Evolutionary conservation across 305 asterid genomes (phyloP).

Genomic region (Solanum hybrid): DNA sequence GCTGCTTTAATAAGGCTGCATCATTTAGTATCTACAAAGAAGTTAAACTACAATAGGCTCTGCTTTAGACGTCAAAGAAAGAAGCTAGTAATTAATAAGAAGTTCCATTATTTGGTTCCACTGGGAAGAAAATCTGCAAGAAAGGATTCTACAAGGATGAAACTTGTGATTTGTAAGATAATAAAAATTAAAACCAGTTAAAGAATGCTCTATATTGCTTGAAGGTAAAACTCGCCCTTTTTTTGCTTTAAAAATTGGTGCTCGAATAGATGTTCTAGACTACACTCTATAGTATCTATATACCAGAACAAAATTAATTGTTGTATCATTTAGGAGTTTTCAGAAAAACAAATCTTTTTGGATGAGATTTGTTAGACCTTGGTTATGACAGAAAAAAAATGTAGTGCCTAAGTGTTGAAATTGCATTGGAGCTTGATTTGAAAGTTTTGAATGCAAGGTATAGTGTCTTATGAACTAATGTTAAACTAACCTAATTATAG

Average conservation of each 20-base stretch:
- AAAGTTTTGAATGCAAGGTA: not conserved
- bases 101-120: not conserved
- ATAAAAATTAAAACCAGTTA: not conserved
- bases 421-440: not conserved
- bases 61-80: slow-evolving; percentile 1
- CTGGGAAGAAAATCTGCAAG: not conserved
- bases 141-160: not conserved
- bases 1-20: slow-evolving; percentile 85
- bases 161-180: not conserved
- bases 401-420: not conserved
- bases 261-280: not conserved
- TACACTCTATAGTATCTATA: not conserved
- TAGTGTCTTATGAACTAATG: not conserved
- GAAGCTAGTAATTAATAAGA: not conserved
- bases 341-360: not conserved
- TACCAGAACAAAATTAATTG: not conserved
- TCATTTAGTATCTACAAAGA: slow-evolving; percentile 71
- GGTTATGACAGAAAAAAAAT: not conserved
- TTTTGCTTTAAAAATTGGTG: not conserved
- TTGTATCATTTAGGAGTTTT: not conserved
- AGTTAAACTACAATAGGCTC: slow-evolving; percentile 10
- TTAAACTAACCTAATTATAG: not conserved
- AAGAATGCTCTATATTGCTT: not conserved
- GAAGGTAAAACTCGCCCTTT: not conserved
- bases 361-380: not conserved